Evolutionary conservation across 495 filamentous ascomycete species (phyloP).

Genomic region (Clavariopsis aquatica): DNA sequence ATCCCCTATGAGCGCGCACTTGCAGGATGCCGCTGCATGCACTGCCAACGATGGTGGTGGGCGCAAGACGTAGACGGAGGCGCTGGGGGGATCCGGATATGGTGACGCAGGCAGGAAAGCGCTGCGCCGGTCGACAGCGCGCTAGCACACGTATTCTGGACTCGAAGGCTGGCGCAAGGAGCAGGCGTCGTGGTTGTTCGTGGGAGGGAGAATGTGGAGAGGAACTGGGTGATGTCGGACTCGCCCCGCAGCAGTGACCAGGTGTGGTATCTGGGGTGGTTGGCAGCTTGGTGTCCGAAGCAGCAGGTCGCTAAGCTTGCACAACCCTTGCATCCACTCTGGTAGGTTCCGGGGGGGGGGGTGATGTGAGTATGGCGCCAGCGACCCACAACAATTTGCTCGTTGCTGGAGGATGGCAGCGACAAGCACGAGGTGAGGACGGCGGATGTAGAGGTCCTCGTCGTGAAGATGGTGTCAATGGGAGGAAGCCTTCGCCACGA

Average conservation of each 20-base stretch:
- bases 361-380: not conserved
- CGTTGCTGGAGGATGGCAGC: not conserved
- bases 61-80: not conserved
- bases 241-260: not conserved
- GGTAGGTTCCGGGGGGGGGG: not conserved
- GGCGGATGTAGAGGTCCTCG: not conserved
- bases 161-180: not conserved
- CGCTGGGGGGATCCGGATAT: slow-evolving; percentile 1
- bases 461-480: not conserved
- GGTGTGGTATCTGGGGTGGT: slow-evolving; percentile 2
- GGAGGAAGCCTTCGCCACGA: not conserved
- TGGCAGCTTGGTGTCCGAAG: slow-evolving; percentile 18
- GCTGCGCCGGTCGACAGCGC: not conserved
- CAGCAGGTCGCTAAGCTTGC: slow-evolving; percentile 26
- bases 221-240: not conserved
- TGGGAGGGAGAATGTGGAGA: not conserved
- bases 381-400: not conserved
- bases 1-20: slow-evolving; percentile 3
- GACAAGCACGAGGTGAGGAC: not conserved
- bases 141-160: not conserved
- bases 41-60: not conserved
- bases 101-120: slow-evolving; percentile 11
- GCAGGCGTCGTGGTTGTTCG: not conserved
- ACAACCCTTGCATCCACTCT: slow-evolving; percentile 4
- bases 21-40: slow-evolving; percentile 5